Base-by-base conservation (phyloP, 1,284 basidiomycete genomes). In the Malassezia yamatoensis region DNA sequence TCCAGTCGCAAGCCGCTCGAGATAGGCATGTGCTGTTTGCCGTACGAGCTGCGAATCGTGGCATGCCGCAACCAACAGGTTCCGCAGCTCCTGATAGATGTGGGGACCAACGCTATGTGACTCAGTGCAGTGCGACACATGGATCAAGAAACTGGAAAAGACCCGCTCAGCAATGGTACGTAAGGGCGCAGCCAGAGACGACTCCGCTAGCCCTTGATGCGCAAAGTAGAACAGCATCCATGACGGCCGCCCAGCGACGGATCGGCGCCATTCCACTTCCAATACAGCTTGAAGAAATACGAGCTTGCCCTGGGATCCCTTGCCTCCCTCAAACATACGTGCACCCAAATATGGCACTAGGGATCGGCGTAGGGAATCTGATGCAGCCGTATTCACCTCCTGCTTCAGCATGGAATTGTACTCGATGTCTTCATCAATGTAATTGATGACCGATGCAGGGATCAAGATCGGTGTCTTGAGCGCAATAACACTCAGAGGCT, bases 241-340 rank as follows among this genome's bases (percentile, higher is more conserved):
- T 0, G 90, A 89, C 0, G 90, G 85, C 9, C 84, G 78, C 10
- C 89, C 88, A 18, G 83, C 80, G 18, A 84, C 81, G 21, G 88
- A 86, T 36, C 93, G 84, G 79, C 90, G 84, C 60, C 82, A 83
- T 75, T 98, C 94, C 54, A 96, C 81, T 61, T 91, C 87, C 68
- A 90, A 85, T 79, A 94, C 87, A 1, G 86, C 83, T 46, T 89
- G 77, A 47, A 96, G 78, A 71, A 98, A 88, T 21, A 93, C 85
- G 48, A 90, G 81, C 73, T 94, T 90, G 1, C 88, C 85, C 8
- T 85, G 83, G 53, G 96, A 79, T 55, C 81, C 81, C 11, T 86
- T 83, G 13, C 41, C 41, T 55, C 89, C 82, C 56, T 91, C 88
- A 53, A 82, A 79, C 4, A 81, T 76, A 40, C 85, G 84, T 33